phyloP scores from a whole-genome alignment of 192 early-diverging fungal species.

The Funneliformis geosporum region DNA sequence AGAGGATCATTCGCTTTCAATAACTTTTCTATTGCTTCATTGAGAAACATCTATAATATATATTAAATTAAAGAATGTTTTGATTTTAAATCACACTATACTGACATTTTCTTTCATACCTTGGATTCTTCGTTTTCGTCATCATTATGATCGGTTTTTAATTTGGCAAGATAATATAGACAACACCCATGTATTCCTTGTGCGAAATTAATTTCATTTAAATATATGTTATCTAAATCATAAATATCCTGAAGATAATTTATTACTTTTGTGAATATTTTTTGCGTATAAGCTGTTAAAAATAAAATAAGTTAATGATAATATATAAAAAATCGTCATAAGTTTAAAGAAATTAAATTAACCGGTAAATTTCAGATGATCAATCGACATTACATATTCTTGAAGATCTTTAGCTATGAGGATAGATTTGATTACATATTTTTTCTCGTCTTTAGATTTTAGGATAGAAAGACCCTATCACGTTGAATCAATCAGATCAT shows the following conservation, averaged over 20 bases:
- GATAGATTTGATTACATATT: not conserved
- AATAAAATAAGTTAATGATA: not conserved
- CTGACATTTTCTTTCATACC: not conserved
- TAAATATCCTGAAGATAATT: not conserved
- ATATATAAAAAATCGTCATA: not conserved
- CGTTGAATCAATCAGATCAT: no score
- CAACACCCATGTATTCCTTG: not conserved
- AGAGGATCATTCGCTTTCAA: not conserved
- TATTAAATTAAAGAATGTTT: not conserved
- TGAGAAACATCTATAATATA: not conserved
- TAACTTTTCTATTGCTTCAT: not conserved
- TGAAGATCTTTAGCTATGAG: slow-evolving; percentile 5
- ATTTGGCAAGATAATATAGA: slow-evolving; percentile 8
- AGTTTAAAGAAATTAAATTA: not conserved
- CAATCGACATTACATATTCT: slow-evolving; percentile 13
- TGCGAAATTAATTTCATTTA: not conserved
- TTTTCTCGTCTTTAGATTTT: not conserved
- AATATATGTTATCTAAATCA: not conserved
- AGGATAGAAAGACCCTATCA: slow-evolving; percentile 15
- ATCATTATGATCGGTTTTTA: not conserved
- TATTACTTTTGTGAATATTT: not conserved
- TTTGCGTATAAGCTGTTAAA: not conserved
- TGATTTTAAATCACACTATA: not conserved
- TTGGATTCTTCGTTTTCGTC: not conserved
- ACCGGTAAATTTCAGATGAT: not conserved